Evolutionary conservation across 108 stramenopile species (phyloP).

Genomic region (Cyclostephanos tholiformis): DNA sequence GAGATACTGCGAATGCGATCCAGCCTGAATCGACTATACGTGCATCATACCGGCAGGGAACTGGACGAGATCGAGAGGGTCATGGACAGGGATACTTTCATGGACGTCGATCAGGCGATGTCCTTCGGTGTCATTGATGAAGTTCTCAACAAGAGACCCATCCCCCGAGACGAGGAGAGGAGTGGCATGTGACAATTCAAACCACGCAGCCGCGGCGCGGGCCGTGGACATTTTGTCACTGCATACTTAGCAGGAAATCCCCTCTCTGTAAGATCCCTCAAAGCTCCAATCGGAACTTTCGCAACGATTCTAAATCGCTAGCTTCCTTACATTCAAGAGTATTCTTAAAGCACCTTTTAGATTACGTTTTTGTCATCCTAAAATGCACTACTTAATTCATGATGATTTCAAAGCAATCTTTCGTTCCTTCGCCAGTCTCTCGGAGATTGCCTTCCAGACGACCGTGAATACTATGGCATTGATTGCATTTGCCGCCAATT

Average conservation of each 20-base stretch:
- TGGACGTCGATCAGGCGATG: constrained; percentile 83
- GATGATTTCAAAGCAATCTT: constrained; percentile 13
- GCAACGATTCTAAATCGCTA: not conserved
- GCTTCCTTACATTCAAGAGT: not conserved
- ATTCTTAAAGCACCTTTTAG: too few relatives aligned
- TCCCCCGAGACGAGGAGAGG: constrained; percentile 36
- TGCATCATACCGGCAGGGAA: constrained; percentile 83
- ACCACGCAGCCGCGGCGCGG: too few relatives aligned
- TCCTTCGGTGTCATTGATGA: constrained; percentile 95
- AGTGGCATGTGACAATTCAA: not conserved
- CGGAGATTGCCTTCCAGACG: constrained; percentile 62
- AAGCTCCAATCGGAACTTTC: too few relatives aligned
- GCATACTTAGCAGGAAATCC: too few relatives aligned
- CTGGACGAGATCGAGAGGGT: constrained; percentile 85
- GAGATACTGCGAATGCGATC: constrained; percentile 80
- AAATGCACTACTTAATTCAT: not conserved
- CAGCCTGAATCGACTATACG: constrained; percentile 84
- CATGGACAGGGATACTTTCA: constrained; percentile 96
- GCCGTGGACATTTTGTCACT: too few relatives aligned
- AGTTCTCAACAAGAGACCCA: constrained; percentile 73
- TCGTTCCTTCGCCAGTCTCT: constrained; percentile 41
- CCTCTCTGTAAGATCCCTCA: too few relatives aligned
- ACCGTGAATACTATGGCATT: constrained; percentile 60
- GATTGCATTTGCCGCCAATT: constrained; percentile 59
- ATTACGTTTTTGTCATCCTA: not conserved